Evolutionary conservation across 2,329 filamentous ascomycete species (phyloP).

Genomic region (Sclerotinia borealis): DNA sequence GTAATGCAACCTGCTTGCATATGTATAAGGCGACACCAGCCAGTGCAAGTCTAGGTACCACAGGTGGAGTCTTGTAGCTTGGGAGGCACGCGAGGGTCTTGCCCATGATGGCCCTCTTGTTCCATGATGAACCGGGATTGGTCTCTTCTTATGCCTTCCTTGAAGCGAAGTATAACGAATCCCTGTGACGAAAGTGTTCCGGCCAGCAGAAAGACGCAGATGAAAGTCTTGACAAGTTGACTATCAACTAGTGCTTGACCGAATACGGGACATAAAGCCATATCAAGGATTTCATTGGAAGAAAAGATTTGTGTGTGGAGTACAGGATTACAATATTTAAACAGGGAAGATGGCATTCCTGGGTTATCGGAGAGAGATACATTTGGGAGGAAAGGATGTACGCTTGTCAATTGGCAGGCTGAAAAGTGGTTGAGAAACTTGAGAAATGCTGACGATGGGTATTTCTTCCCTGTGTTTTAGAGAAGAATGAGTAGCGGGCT

Average conservation of each 20-base stretch:
- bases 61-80: not conserved
- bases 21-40: slow-evolving; percentile 9
- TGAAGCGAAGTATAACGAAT: not conserved
- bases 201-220: not conserved
- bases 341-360: not conserved
- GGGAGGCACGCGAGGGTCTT: not conserved
- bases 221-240: slow-evolving; percentile 3
- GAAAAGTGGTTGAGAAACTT: not conserved
- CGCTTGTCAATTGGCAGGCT: not conserved
- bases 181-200: not conserved
- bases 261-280: not conserved
- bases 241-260: not conserved
- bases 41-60: not conserved
- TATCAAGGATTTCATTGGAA: not conserved
- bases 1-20: slow-evolving; percentile 1
- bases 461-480: not conserved
- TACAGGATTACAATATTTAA: not conserved
- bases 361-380: not conserved
- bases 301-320: not conserved
- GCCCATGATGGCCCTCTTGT: not conserved
- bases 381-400: not conserved
- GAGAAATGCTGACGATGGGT: not conserved
- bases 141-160: not conserved
- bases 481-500: not conserved
- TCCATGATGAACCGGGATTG: slow-evolving; percentile 6